Base-by-base conservation (phyloP, 495 filamentous ascomycete genomes). In the Massariosphaeria phaeospora region DNA sequence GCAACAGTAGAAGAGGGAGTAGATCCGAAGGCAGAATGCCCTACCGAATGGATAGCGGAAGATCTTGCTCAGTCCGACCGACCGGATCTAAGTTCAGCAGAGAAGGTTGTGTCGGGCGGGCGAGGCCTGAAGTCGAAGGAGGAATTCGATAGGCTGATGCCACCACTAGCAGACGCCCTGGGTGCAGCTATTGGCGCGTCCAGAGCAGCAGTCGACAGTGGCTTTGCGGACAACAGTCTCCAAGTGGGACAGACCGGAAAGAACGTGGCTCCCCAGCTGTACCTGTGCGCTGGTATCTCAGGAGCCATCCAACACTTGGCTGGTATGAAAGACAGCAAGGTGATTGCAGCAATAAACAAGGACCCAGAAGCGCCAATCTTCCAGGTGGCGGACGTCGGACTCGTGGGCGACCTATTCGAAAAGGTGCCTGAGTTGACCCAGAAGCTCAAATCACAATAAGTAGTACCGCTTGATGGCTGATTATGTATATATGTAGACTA, bases 291-390 rank as follows among this genome's bases (percentile, higher is more conserved):
- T 13, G 93, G 93, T 64, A 97, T 98, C 66, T 93, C 86, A 5
- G 93, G 93, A 40, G 93, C 93, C 20, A 98, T 98, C 59, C 93
- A 98, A 73, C 93, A 98, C 79, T 74, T 98, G 72, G 94, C 94
- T 35, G 93, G 93, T 67, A 98, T 98, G 93, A 98, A 98, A 80
- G 93, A 98, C 69, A 95, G 88, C 76, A 98, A 98, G 77, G 94
- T 98, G 55, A 98, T 98, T 77, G 94, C 90, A 31, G 88, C 88
- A 25, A 97, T 98, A 68, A 97, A 98, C 77, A 98, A 98, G 77
- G 93, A 97, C 64, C 75, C 81, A 1, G 93, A 98, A 72, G 93
- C 91, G 47, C 93, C 93, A 2, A 98, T 98, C 57, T 97, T 98
- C 78, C 94, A 98, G 72, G 80, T 98, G 57, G 94, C 93, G 20